Evolutionary conservation across 768 basidiomycete genomes (phyloP), one percentile per base, ranked within the genome.

Genomic region (Kwoniella mangroviensis): DNA sequence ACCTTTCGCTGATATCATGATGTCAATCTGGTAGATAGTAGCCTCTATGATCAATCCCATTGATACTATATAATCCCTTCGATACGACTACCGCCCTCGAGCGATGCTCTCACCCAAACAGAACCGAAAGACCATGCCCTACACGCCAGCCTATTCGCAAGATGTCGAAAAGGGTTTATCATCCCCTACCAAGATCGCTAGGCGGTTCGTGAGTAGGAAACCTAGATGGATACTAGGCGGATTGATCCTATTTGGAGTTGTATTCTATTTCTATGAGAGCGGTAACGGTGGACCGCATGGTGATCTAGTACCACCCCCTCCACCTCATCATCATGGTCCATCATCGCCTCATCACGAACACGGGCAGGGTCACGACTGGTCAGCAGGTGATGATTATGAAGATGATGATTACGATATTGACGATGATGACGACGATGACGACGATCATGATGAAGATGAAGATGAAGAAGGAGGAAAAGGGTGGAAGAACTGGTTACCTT

Each of bases 161-260:
- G 67, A 68, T n/a, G 28, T 61, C 3, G 67, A 68, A 43, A 68
- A 68, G 41, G 67, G 67, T 21, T 41, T 63, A n/a, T 68, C 66
- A 19, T 53, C 59, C 4, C 59, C 67, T 17, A 56, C 67, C 2
- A 52, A 61, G 21, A 34, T 68, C 0, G 67, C 67, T 4, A 67
- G 43, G 40, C 59, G 67, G 1, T 21, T 62, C 21, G 22, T 52
- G 17, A 21, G 51, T 45, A 60, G 67, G 17, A 62, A 58, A 42
- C 60, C 67, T 3, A 24, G 54, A 41, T 62, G 59, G 59, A 49
- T 68, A 51, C 22, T 68, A 11, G 59, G 59, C 11, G 22, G 59
- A 22, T 52, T 68, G 21, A n/a, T 60, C 0, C 11, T 63, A 5
- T 21, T 22, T 19, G 67, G 59, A 7, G 34, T 41, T 10, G 15